These are phyloP conservation scores for Fusarium sp. DNA, from an alignment of 2,329 filamentous ascomycete species.

Conservation along the genomic window DNA sequence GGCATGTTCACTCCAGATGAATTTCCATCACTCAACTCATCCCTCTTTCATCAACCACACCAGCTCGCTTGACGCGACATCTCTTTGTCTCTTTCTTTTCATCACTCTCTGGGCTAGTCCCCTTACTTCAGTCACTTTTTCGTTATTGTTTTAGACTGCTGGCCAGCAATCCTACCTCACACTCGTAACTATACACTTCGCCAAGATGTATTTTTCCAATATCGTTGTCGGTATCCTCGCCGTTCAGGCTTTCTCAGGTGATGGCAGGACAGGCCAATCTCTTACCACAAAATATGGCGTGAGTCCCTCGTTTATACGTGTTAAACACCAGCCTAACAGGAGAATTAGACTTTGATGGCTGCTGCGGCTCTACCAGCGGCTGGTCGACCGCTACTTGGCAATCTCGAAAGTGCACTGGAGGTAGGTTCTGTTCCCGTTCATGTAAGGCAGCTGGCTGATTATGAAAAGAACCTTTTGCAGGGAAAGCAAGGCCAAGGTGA, in stretches of 20 bases:
- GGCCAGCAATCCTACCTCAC: conserved; percentile 5
- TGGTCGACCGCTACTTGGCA: conserved; percentile 17
- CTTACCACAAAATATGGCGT: conserved; percentile 16
- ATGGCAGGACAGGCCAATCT: neutral
- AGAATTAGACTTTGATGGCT: conserved; percentile 16
- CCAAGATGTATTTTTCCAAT: conserved; percentile 25
- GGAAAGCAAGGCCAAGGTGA: neutral
- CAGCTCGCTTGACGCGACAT: conserved; percentile 25
- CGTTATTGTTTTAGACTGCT: neutral
- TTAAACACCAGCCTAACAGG: neutral
- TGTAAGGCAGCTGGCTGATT: neutral
- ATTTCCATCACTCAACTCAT: conserved; percentile 3
- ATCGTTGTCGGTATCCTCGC: conserved; percentile 21
- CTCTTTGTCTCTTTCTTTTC: neutral
- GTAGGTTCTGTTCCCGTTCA: neutral
- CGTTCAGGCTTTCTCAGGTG: conserved; percentile 18
- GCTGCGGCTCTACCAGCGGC: conserved; percentile 17
- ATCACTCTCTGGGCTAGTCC: neutral
- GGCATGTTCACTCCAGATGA: neutral
- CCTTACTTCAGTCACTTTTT: neutral
- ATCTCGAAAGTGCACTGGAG: conserved; percentile 4
- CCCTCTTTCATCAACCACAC: neutral
- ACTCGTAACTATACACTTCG: neutral
- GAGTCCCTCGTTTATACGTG: neutral
- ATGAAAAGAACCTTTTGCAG: neutral